A percentile compares a stretch with the other conserved stretches of the same genome.
Evolutionary conservation across 2,329 filamentous ascomycete genomes (phyloP).

Genomic region (Ceratocystis colombiana): DNA sequence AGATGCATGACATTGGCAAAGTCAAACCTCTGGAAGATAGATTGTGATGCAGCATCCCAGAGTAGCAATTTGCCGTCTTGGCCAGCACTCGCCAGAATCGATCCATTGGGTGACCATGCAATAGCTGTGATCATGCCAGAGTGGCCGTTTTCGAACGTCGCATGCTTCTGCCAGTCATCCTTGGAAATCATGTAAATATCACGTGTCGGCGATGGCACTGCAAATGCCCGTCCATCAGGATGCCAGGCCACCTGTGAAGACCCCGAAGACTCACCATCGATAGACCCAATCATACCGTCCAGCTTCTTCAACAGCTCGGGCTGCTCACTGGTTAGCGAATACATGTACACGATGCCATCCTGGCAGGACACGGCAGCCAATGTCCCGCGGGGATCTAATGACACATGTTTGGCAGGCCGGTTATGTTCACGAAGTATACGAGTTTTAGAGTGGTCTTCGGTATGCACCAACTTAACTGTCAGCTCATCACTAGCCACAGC

Average conservation of each 20-base stretch:
- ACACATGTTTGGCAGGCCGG: conserved; percentile 81
- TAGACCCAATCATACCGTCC: conserved; percentile 69
- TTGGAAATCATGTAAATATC: conserved; percentile 82
- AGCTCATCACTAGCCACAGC: conserved; percentile 96
- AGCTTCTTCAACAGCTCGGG: conserved; percentile 74
- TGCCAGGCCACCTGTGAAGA: conserved; percentile 78
- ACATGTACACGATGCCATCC: conserved; percentile 83
- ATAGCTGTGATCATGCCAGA: conserved; percentile 74
- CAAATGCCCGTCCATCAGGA: conserved; percentile 86
- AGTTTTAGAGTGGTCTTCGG: conserved; percentile 64
- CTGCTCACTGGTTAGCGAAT: conserved; percentile 66
- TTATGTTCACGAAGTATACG: conserved; percentile 73
- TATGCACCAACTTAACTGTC: conserved; percentile 78
- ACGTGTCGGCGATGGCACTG: conserved; percentile 67
- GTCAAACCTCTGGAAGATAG: conserved; percentile 64
- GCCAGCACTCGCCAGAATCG: conserved; percentile 63
- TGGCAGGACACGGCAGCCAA: conserved; percentile 73
- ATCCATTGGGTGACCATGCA: conserved; percentile 91
- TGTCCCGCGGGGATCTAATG: conserved; percentile 72
- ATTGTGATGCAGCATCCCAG: conserved; percentile 87
- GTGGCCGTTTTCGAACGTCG: conserved; percentile 68
- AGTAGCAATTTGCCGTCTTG: conserved; percentile 61
- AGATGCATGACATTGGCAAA: conserved; percentile 78
- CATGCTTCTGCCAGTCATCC: conserved; percentile 80
- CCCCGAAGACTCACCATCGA: conserved; percentile 54